phyloP scores from a whole-genome alignment of 2,329 filamentous ascomycete species.

The Ceratocystiopsis brevicomis region DNA sequence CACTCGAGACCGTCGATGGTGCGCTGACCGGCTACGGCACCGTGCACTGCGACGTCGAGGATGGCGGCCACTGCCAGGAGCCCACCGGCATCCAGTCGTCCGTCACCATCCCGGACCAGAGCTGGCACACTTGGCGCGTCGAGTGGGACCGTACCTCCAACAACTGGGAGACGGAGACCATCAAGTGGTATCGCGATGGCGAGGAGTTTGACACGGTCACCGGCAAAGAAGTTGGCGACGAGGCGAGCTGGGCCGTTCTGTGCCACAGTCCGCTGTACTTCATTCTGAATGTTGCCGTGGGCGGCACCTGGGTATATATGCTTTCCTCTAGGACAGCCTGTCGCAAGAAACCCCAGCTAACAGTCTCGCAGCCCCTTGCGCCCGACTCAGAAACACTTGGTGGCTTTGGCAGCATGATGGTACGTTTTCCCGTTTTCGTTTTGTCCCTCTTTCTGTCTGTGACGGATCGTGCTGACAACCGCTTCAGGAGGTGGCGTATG shows the following conservation, averaged over 20 bases:
- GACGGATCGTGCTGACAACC: not conserved
- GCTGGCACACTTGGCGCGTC: slow-evolving; percentile 30
- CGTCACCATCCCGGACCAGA: slow-evolving; percentile 23
- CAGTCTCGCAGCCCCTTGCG: slow-evolving; percentile 13
- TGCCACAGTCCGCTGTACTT: slow-evolving; percentile 24
- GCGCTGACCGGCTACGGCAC: slow-evolving; percentile 23
- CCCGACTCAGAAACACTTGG: slow-evolving; percentile 16
- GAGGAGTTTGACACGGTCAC: slow-evolving; percentile 22
- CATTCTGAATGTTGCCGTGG: slow-evolving; percentile 29
- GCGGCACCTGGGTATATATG: slow-evolving; percentile 18
- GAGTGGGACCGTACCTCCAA: slow-evolving; percentile 25
- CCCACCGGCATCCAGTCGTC: slow-evolving; percentile 21
- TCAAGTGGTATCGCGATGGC: slow-evolving; percentile 31
- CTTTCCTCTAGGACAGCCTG: slow-evolving; percentile 7
- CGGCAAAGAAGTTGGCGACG: slow-evolving; percentile 22
- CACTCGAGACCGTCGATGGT: slow-evolving; percentile 33
- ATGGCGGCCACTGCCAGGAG: slow-evolving; percentile 30
- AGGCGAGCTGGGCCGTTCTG: slow-evolving; percentile 26
- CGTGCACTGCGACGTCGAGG: slow-evolving; percentile 26
- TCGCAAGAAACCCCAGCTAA: not conserved
- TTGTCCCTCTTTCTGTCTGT: not conserved
- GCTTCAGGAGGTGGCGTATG: slow-evolving; percentile 17
- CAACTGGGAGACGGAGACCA: slow-evolving; percentile 26
- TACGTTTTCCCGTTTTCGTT: not conserved
- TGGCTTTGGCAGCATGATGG: slow-evolving; percentile 22